Percentiles rank a stretch among this genome's conserved stretches.
Conservation (phyloP, 2,329 filamentous ascomycete species). For the Curvularia eragrostidis region DNA sequence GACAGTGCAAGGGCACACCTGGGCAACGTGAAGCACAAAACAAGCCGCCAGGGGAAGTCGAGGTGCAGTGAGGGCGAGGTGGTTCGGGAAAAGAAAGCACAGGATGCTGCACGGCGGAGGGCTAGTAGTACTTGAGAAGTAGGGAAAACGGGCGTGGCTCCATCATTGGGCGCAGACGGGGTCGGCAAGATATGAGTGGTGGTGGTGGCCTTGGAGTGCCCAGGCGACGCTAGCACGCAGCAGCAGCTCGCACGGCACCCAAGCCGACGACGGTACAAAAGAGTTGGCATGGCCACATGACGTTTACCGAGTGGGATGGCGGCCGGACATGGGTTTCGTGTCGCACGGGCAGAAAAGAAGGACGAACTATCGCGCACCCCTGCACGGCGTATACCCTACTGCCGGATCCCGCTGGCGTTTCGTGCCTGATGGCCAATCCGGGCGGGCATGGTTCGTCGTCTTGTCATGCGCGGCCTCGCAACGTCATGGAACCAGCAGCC, state of each 20-base stretch:
- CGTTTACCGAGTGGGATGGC: constrained; percentile 36
- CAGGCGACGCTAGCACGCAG: constrained; percentile 21
- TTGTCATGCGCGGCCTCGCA: constrained; percentile 20
- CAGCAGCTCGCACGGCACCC: constrained; percentile 37
- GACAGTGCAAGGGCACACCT: background rate
- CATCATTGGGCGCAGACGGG: constrained; percentile 32
- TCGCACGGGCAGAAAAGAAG: constrained; percentile 29
- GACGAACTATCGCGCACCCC: constrained; percentile 29
- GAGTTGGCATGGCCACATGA: constrained; percentile 41
- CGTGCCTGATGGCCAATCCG: constrained; percentile 25
- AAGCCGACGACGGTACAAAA: constrained; percentile 24
- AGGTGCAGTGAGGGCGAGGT: background rate
- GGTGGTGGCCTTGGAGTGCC: constrained; percentile 26
- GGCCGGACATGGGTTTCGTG: constrained; percentile 30
- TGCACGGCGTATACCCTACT: constrained; percentile 29
- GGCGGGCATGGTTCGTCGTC: constrained; percentile 1
- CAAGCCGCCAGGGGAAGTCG: background rate
- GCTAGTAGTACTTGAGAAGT: constrained; percentile 27
- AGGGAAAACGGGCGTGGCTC: constrained; percentile 27
- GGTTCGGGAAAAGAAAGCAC: constrained; percentile 11
- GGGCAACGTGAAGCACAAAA: constrained; percentile 1
- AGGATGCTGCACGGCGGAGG: constrained; percentile 15
- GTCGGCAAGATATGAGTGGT: constrained; percentile 38
- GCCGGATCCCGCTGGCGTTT: constrained; percentile 35
- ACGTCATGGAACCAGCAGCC: constrained; percentile 33